Evolutionary conservation across 129 eudicot genomes (phyloP), one percentile per base, ranked within the genome.

Genomic region (Ambrosia trifida): DNA sequence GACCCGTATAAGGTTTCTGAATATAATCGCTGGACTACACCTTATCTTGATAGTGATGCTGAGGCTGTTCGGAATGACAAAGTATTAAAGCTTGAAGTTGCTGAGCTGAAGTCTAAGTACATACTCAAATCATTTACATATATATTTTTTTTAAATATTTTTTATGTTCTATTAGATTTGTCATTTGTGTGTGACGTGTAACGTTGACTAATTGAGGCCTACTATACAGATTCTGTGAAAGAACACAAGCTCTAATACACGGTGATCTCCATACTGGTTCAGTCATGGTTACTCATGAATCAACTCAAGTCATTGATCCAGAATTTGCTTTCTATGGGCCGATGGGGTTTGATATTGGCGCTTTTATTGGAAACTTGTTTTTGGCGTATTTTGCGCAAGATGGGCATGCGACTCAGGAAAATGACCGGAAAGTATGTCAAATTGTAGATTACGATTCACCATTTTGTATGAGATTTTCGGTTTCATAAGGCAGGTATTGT

Each of bases 251-350:
- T 64, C 81, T 93, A 63, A 78, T 93, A 72, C 98, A 93, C 35
- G 95, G 98, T 14, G 98, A 94, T 85, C 96, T 89, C 56, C 98
- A 94, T 78, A 94, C 96, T 13, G 87, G 98, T 79, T 94, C 98
- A 2, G 79, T 94, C 68, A 94, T 94, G 96, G 98, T 90, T 76
- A 89, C 98, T 16, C 70, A 56, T 17, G 87, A 80, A 67, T 94
- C 98, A 78, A 89, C 96, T 71, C 96, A 94, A 78, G 92, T 89
- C 52, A 94, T 94, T 56, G 98, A 94, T 82, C 98, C 98, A 53
- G 96, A 94, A 77, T 94, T 94, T 79, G 85, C 91, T 78, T 94
- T 93, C 71, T 93, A 93, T 47, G 96, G 88, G 63, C 98, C 96
- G 14, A 93, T 93, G 87, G 98, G 98, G 20, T 93, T 79, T 74